These are phyloP conservation scores for Begonia loranthoides DNA, from an alignment of 306 rosid species.

Conservation along the genomic window DNA sequence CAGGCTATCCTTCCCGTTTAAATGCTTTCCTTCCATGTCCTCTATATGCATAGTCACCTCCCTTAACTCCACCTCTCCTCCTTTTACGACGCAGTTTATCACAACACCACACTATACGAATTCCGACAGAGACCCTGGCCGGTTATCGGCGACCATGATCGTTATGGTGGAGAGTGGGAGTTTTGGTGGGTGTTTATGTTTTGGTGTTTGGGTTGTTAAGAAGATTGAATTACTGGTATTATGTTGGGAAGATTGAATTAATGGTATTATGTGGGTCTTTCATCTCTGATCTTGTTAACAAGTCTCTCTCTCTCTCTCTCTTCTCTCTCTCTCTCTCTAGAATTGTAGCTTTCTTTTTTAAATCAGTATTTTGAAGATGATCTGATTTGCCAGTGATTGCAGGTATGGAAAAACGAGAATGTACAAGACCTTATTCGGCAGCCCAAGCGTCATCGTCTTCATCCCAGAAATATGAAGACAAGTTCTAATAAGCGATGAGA, in stretches of 20 bases:
- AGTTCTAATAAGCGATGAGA: conserved; percentile 12
- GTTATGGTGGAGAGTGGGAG: conserved; percentile 14
- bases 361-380: no score
- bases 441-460: conserved; percentile 13
- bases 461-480: conserved; percentile 12
- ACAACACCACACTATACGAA: conserved; percentile 31
- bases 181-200: neutral
- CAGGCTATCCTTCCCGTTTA: conserved; percentile 52
- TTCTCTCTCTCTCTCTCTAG: neutral
- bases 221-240: conserved; percentile 12
- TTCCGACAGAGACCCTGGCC: conserved; percentile 2
- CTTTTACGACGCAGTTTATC: conserved; percentile 49
- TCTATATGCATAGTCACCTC: conserved; percentile 52
- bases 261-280: conserved; percentile 6
- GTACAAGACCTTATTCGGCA: conserved; percentile 17
- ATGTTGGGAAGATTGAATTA: neutral
- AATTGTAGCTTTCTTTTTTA: no score
- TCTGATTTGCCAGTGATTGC: no score
- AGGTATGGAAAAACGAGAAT: conserved; percentile 18
- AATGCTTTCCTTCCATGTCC: conserved; percentile 55
- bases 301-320: no score
- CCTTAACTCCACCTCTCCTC: conserved; percentile 37
- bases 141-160: conserved; percentile 19
- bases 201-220: conserved; percentile 10
- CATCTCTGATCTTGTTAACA: conserved; percentile 2